Base-by-base conservation (phyloP, 129 eudicot species). In the Helichrysum umbraculigerum region DNA sequence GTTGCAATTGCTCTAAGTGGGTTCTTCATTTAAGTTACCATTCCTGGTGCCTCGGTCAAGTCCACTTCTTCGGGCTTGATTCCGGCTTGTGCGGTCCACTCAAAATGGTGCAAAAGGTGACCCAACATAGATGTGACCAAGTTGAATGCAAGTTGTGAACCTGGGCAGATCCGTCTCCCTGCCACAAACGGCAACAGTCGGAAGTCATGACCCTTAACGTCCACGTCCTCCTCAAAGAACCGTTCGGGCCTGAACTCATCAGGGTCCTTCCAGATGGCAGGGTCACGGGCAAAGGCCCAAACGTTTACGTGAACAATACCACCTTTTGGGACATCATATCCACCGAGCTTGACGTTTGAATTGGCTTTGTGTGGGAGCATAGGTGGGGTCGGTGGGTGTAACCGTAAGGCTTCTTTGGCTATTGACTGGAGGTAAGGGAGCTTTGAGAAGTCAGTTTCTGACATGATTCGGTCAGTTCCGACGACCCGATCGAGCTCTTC, bases 361-460 rank as follows among this genome's bases (percentile, higher is more conserved):
- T 80, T 92, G 29, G 98, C 94, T 71, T 84, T 87, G 81, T 92
- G 98, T 14, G 98, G 98, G 75, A 92, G 90, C 98, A 92, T 92
- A 6, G 90, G 80, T 30, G 98, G 96, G 44, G 98, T 92, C 1
- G 98, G 93, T 14, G 96, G 96, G 81, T 92, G 98, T 72, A 92
- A 70, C 66, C 98, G 76, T 21, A 89, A 66, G 67, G 97, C 88
- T 77, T 93, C 98, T 81, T 93, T 93, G 42, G 86, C 85, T 67
- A 93, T 76, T 19, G 86, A 81, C 77, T 90, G 98, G 59, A 93
- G 83, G 89, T 93, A 93, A 0, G 98, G 97, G 68, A 93, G 98
- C 32, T 85, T 86, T 11, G 92, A 71, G 88, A 93, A 79, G 79
- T 90, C 98, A 3, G 87, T 74, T 78, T 93, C 98, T 28, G 89